Conservation (phyloP, 805 yeast genomes). For the Candida nemodendra region DNA sequence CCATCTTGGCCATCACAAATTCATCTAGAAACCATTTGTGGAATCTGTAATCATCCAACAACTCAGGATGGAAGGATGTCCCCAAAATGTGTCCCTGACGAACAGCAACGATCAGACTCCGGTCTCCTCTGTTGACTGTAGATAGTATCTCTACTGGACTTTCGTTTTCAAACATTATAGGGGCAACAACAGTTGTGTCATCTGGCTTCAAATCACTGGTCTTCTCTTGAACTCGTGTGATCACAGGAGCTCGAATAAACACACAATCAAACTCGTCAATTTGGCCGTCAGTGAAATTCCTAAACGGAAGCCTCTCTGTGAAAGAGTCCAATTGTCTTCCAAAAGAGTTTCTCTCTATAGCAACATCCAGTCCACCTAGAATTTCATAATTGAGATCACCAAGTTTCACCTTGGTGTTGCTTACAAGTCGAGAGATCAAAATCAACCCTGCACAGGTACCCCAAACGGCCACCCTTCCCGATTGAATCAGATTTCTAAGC, state of each 20-base stretch:
- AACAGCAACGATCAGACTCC: constrained; percentile 63
- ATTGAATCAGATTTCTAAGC: constrained; percentile 48
- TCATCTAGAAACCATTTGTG: constrained; percentile 70
- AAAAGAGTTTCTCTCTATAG: constrained; percentile 70
- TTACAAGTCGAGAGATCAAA: constrained; percentile 53
- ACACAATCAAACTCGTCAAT: constrained; percentile 42
- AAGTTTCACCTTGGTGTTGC: constrained; percentile 50
- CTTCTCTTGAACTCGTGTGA: constrained; percentile 24
- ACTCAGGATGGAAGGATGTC: constrained; percentile 81
- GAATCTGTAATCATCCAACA: constrained; percentile 51
- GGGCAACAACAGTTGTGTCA: constrained; percentile 13
- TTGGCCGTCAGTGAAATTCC: constrained; percentile 6
- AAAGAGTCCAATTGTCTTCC: constrained; percentile 77
- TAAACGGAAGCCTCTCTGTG: constrained; percentile 42
- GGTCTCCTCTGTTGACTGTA: constrained; percentile 31
- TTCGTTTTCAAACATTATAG: constrained; percentile 12
- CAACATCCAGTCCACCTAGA: constrained; percentile 63
- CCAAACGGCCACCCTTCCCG: constrained; percentile 60
- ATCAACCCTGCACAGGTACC: constrained; percentile 88
- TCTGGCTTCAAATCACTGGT: neutral
- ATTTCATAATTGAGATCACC: constrained; percentile 38
- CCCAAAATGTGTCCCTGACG: constrained; percentile 66
- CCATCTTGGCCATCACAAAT: too few species aligned
- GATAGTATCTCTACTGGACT: constrained; percentile 43
- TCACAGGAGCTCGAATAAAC: constrained; percentile 78